A percentile compares a stretch with the other conserved stretches of the same genome.
These are phyloP conservation scores for Ascochyta koolunga DNA, from an alignment of 2,329 filamentous ascomycete species.

Conservation along the genomic window DNA sequence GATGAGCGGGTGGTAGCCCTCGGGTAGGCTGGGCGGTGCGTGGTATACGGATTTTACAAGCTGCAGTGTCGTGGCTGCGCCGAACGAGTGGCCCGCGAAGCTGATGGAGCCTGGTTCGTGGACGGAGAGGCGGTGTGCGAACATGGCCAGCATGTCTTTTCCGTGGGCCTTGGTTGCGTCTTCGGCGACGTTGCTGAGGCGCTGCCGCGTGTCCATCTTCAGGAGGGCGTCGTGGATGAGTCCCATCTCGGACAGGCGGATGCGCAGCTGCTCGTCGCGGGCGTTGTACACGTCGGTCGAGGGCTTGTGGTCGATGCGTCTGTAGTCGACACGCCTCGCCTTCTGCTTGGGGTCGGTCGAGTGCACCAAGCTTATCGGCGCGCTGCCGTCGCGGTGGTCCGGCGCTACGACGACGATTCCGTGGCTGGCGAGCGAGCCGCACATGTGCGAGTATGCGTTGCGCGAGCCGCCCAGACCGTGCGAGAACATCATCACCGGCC, in stretches of 20 bases:
- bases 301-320: conserved; percentile 64
- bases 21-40: conserved; percentile 54
- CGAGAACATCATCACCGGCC: conserved; percentile 85
- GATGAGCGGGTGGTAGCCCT: conserved; percentile 66
- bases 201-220: conserved; percentile 65
- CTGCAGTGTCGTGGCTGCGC: conserved; percentile 74
- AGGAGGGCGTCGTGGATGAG: conserved; percentile 71
- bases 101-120: conserved; percentile 73
- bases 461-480: conserved; percentile 82
- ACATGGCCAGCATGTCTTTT: conserved; percentile 60
- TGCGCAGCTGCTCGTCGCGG: conserved; percentile 73
- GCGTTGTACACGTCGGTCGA: conserved; percentile 69
- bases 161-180: conserved; percentile 45
- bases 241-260: conserved; percentile 80
- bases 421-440: conserved; percentile 78
- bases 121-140: conserved; percentile 68
- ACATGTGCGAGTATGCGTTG: conserved; percentile 85
- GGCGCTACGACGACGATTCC: conserved; percentile 81
- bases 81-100: conserved; percentile 83
- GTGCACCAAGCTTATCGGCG: conserved; percentile 75
- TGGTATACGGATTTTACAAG: conserved; percentile 82
- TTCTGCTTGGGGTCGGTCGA: conserved; percentile 56
- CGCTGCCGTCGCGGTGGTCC: conserved; percentile 82
- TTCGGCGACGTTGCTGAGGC: conserved; percentile 54
- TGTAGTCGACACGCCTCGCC: conserved; percentile 51